Conservation (phyloP, 1,284 basidiomycete species). For the Puccinia polysora region DNA sequence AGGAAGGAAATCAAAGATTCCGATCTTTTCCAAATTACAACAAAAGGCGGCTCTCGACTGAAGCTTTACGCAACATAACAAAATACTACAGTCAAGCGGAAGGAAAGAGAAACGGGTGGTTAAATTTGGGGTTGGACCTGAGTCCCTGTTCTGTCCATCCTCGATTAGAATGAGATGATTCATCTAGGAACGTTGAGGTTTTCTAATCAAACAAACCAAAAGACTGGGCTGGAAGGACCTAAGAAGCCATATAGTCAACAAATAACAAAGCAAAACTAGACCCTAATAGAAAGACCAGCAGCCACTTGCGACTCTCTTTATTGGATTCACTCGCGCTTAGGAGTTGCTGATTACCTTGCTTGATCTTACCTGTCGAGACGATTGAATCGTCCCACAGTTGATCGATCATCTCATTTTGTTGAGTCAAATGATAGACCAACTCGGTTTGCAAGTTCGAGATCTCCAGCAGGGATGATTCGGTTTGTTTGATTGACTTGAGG, state of each 20-base stretch:
- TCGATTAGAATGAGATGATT: no score
- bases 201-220: no score
- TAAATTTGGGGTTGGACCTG: no score
- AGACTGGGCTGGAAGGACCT: no score
- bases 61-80: no score
- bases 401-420: constrained; percentile 82
- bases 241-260: constrained; percentile 62
- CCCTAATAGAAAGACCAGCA: constrained; percentile 77
- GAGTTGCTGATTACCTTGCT: constrained; percentile 78
- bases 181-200: no score
- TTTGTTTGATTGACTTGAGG: constrained; percentile 76
- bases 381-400: constrained; percentile 84
- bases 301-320: constrained; percentile 73
- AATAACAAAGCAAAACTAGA: constrained; percentile 79
- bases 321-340: constrained; percentile 73
- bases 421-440: constrained; percentile 74
- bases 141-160: no score
- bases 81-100: no score
- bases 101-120: no score
- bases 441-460: constrained; percentile 85
- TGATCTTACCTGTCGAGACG: constrained; percentile 71
- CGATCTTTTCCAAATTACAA: no score
- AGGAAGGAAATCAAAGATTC: no score
- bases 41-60: no score
- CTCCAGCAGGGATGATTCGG: constrained; percentile 78